Evolutionary conservation across 305 asterid species (phyloP).

Genomic region (Withania somnifera): DNA sequence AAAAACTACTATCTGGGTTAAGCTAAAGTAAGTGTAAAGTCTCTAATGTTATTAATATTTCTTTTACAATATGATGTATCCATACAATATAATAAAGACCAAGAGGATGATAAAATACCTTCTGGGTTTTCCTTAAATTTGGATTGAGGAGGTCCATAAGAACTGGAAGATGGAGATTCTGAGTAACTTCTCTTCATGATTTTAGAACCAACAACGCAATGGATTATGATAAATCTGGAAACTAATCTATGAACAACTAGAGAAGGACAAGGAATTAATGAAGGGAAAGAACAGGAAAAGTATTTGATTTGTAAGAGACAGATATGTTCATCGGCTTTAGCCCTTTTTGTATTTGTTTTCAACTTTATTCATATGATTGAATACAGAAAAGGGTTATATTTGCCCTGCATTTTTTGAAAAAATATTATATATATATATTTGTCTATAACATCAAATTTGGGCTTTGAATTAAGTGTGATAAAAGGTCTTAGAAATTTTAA

Average conservation of each 20-base stretch:
- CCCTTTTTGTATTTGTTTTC: too few relatives aligned
- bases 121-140: conserved; percentile 60
- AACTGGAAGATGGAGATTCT: conserved; percentile 66
- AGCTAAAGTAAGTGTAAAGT: conserved; percentile 15
- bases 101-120: conserved; percentile 30
- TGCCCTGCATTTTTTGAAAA: too few relatives aligned
- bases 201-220: not conserved
- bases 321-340: too few relatives aligned
- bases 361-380: too few relatives aligned
- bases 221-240: not conserved
- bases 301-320: too few relatives aligned
- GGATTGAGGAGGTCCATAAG: conserved; percentile 70
- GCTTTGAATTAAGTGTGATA: too few relatives aligned
- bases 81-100: not conserved
- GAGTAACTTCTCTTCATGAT: conserved; percentile 74
- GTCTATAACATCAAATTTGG: too few relatives aligned
- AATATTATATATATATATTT: too few relatives aligned
- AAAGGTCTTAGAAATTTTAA: too few relatives aligned
- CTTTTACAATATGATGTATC: too few relatives aligned
- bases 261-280: not conserved
- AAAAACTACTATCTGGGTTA: conserved; percentile 47
- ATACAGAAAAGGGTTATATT: too few relatives aligned
- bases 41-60: not conserved
- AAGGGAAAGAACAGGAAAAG: too few relatives aligned
- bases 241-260: not conserved